phyloP scores from a whole-genome alignment of 176 grass and related monocot species.

The Neostapfia colusana region DNA sequence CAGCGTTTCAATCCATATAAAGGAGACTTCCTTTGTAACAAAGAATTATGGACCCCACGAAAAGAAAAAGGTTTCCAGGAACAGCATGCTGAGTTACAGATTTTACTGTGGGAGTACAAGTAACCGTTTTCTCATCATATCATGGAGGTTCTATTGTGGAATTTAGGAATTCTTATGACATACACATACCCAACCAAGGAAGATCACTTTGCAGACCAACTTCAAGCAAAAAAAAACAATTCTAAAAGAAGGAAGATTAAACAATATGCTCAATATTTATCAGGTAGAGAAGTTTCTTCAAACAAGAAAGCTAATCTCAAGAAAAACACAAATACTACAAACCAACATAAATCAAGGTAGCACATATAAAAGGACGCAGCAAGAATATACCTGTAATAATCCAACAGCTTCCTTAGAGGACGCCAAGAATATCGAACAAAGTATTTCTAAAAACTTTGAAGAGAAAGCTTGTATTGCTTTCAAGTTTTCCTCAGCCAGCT shows the following conservation, averaged over 20 bases:
- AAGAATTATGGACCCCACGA: not conserved
- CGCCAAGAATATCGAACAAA: conserved; percentile 78
- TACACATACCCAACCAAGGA: not conserved
- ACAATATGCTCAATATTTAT: not conserved
- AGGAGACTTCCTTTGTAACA: not conserved
- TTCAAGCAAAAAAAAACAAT: conserved; percentile 17
- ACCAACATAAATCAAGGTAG: conserved; percentile 10
- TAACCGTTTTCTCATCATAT: too few species aligned
- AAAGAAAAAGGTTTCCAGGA: not conserved
- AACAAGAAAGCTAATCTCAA: conserved; percentile 4
- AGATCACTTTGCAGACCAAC: not conserved
- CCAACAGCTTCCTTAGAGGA: conserved; percentile 63
- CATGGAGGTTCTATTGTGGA: too few species aligned
- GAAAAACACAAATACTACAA: not conserved
- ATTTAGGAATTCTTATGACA: not conserved
- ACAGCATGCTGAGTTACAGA: not conserved
- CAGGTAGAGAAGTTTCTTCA: not conserved
- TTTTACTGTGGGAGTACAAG: too few species aligned
- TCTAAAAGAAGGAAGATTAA: not conserved
- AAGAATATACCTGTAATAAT: conserved; percentile 65
- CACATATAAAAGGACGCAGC: conserved; percentile 32
- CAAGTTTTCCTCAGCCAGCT: conserved; percentile 75
- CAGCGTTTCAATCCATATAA: conserved; percentile 1
- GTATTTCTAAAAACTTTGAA: conserved; percentile 66
- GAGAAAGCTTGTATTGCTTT: conserved; percentile 68